phyloP scores from a whole-genome alignment of 805 yeast genomes.

The Starmerella vitae region DNA sequence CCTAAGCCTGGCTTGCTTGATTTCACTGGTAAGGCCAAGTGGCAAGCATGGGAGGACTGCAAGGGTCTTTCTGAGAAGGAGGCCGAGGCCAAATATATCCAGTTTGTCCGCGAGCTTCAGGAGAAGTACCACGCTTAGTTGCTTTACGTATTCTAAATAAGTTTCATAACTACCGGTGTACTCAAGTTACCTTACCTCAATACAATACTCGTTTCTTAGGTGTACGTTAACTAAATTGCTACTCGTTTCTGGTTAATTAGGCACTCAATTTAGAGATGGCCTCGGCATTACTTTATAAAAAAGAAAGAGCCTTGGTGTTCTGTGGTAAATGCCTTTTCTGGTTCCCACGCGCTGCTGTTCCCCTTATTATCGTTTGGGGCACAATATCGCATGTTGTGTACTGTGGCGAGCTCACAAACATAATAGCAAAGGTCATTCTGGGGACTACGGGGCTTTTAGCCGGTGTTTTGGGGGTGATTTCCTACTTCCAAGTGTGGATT shows the following conservation, averaged over 20 bases:
- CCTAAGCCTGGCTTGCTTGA: constrained; percentile 84
- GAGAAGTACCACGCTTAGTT: constrained; percentile 12
- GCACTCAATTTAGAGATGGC: too few species aligned
- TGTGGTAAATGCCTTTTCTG: constrained; percentile 14
- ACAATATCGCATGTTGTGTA: constrained; percentile 19
- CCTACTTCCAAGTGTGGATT: constrained; percentile 23
- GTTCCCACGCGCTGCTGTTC: constrained; percentile 27
- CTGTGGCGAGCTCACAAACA: constrained; percentile 7
- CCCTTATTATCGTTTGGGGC: constrained; percentile 26
- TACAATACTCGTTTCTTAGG: too few species aligned
- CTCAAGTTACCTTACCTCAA: too few species aligned
- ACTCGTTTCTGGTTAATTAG: too few species aligned
- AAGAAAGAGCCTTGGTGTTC: constrained; percentile 2
- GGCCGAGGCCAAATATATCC: constrained; percentile 61
- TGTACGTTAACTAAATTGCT: too few species aligned
- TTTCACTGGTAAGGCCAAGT: constrained; percentile 89
- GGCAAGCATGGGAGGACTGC: constrained; percentile 90
- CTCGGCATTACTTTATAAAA: too few species aligned
- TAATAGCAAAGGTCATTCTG: not conserved
- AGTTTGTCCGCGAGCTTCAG: constrained; percentile 25
- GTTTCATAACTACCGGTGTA: too few species aligned
- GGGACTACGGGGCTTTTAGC: constrained; percentile 16
- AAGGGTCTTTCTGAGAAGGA: constrained; percentile 77
- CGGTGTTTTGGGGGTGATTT: constrained; percentile 19
- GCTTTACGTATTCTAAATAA: not conserved